These are phyloP conservation scores for Gossypium arboreum DNA, from an alignment of 345 rosid species.

Conservation along the genomic window DNA sequence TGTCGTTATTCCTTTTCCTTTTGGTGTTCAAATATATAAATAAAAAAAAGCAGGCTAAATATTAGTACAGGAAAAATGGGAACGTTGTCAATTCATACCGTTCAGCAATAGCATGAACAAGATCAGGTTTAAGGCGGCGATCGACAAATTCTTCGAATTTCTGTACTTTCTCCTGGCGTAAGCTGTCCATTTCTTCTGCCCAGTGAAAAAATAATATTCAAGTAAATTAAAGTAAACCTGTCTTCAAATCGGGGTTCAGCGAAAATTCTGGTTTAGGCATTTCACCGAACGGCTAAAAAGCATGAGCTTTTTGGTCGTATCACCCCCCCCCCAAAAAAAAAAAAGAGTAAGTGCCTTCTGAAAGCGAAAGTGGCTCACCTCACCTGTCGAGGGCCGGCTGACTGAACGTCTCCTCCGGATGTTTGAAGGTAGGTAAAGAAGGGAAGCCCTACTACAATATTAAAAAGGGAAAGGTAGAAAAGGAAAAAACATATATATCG, in stretches of 20 bases:
- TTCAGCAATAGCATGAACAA: conserved; percentile 57
- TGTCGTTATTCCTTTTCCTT: background rate
- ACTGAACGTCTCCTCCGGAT: background rate
- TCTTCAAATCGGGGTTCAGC: background rate
- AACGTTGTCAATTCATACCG: conserved; percentile 28
- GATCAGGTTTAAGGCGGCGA: conserved; percentile 75
- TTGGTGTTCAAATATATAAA: background rate
- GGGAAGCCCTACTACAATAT: background rate
- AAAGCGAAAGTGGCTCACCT: background rate
- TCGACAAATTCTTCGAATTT: conserved; percentile 81
- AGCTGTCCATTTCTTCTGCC: conserved; percentile 11
- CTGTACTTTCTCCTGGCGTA: conserved; percentile 44
- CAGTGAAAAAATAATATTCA: background rate
- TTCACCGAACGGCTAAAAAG: background rate
- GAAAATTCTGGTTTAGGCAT: background rate
- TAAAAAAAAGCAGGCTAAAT: background rate
- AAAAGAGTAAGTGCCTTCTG: background rate
- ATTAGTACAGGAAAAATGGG: background rate
- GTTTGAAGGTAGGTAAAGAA: background rate
- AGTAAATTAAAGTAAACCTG: too few relatives aligned
- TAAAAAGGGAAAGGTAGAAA: background rate
- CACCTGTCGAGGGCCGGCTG: background rate
- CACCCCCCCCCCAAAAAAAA: too few relatives aligned
- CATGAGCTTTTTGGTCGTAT: background rate
- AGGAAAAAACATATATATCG: background rate